Evolutionary conservation across 306 rosid genomes (phyloP).

Genomic region (Herpetospermum pedunculosum): DNA sequence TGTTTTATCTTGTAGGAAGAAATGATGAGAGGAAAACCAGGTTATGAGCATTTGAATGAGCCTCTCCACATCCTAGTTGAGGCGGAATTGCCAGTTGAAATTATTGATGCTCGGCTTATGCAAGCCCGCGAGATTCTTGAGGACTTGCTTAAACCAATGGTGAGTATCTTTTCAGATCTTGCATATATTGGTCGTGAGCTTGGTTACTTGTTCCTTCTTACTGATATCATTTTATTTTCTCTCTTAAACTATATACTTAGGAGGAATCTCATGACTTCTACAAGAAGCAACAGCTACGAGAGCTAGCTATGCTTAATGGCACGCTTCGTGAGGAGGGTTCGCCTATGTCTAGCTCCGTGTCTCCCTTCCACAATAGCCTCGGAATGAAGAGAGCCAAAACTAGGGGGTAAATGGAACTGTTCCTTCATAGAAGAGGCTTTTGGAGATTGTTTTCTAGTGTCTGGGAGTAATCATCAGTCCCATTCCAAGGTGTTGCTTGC

Average conservation of each 20-base stretch:
- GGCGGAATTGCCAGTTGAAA: constrained; percentile 79
- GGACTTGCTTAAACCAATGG: constrained; percentile 93
- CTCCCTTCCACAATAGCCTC: constrained; percentile 83
- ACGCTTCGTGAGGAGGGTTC: constrained; percentile 94
- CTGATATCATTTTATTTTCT: background rate
- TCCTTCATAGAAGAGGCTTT: background rate
- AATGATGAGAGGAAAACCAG: constrained; percentile 75
- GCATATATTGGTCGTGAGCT: background rate
- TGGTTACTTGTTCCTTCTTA: background rate
- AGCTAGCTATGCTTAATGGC: constrained; percentile 84
- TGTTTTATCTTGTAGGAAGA: constrained; percentile 49
- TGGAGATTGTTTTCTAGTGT: constrained; percentile 7
- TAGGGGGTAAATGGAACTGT: constrained; percentile 44
- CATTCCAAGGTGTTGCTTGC: constrained; percentile 11
- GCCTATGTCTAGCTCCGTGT: constrained; percentile 86
- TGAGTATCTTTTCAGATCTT: constrained; percentile 9
- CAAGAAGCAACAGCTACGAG: constrained; percentile 95
- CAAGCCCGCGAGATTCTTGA: constrained; percentile 85
- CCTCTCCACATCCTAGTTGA: constrained; percentile 84
- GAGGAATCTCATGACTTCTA: constrained; percentile 95
- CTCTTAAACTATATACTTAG: constrained; percentile 19
- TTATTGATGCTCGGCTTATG: constrained; percentile 57
- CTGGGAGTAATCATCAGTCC: constrained; percentile 15
- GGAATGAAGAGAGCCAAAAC: constrained; percentile 99
- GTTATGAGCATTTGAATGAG: constrained; percentile 89